Base-by-base conservation (phyloP, 2,329 filamentous ascomycete genomes). In the Exophiala sp. region DNA sequence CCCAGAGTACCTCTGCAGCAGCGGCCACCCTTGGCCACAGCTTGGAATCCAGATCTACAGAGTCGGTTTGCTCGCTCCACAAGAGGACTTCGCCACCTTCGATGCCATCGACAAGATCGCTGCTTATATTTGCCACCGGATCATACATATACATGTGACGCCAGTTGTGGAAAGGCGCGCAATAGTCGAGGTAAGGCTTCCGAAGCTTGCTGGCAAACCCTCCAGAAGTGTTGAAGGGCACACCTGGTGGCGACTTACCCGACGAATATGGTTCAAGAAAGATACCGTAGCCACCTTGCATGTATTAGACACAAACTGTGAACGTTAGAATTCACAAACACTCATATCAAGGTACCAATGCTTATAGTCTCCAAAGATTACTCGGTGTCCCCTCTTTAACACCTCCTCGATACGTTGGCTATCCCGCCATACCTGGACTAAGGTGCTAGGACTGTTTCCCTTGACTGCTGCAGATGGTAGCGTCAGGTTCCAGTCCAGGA, bases 61-160 rank as follows among this genome's bases (percentile, higher is more conserved):
- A 72, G 69, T 96, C 91, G 5, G 86, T 86, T 73, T 83, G 80
- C 67, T 95, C 91, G 59, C 80, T 81, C 89, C 89, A 96, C 54
- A 90, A 81, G 52, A 88, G 87, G 12, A 86, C 83, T 73, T 95
- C 91, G 21, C 89, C 91, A 41, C 91, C 91, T 7, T 94, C 69
- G 2, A 95, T 85, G 10, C 89, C 79, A 65, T 85, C 78, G 21
- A 83, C 81, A 40, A 83, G 70, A 21, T 84, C 77, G 8, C 71
- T 72, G 0, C 85, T 80, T 3, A 95, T 76, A 42, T 81, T 82
- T 2, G 73, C 77, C 3, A 84, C 74, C 0, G 90, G 90, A 66
- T 95, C 86, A 69, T 92, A 88, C 16, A 83, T 81, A 76, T 95
- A 95, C 54, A 92, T 79, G 24, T 89, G 76, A 5, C 84, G 81